These are phyloP conservation scores for Phytopythium litorale DNA, from an alignment of 352 stramenopile species.

Conservation along the genomic window DNA sequence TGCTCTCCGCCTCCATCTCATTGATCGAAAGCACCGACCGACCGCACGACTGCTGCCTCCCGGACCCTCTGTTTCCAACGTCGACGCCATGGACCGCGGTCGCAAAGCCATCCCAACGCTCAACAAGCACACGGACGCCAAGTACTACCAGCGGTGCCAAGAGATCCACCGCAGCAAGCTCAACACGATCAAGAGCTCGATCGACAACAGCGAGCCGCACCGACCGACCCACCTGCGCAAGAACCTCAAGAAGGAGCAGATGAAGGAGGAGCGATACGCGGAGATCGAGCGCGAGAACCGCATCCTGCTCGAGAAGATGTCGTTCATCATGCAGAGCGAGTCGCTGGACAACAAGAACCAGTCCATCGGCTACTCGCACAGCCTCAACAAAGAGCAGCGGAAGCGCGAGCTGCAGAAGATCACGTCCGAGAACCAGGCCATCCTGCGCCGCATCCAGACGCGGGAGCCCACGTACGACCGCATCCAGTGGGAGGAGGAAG, in stretches of 20 bases:
- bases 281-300: slow-evolving; percentile 97
- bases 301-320: slow-evolving; percentile 97
- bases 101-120: slow-evolving; percentile 83
- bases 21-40: not conserved
- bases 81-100: slow-evolving; percentile 62
- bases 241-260: slow-evolving; percentile 96
- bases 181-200: slow-evolving; percentile 90
- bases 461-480: slow-evolving; percentile 89
- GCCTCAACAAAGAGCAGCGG: slow-evolving; percentile 77
- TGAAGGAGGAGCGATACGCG: slow-evolving; percentile 94
- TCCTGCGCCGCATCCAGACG: slow-evolving; percentile 88
- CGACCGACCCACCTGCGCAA: slow-evolving; percentile 90
- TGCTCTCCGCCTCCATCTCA: not conserved
- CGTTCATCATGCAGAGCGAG: slow-evolving; percentile 91
- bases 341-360: slow-evolving; percentile 87
- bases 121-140: slow-evolving; percentile 85
- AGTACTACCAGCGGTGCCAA: slow-evolving; percentile 86
- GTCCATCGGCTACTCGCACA: slow-evolving; percentile 67
- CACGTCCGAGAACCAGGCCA: slow-evolving; percentile 83
- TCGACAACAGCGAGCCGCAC: slow-evolving; percentile 93
- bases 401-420: slow-evolving; percentile 88
- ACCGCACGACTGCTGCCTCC: not conserved
- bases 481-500: slow-evolving; percentile 87
- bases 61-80: not conserved
- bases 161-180: slow-evolving; percentile 82